A percentile compares a stretch with the other conserved stretches of the same genome.
Evolutionary conservation across 192 early-diverging fungal species (phyloP).

Genomic region (Entrophospora sp.): DNA sequence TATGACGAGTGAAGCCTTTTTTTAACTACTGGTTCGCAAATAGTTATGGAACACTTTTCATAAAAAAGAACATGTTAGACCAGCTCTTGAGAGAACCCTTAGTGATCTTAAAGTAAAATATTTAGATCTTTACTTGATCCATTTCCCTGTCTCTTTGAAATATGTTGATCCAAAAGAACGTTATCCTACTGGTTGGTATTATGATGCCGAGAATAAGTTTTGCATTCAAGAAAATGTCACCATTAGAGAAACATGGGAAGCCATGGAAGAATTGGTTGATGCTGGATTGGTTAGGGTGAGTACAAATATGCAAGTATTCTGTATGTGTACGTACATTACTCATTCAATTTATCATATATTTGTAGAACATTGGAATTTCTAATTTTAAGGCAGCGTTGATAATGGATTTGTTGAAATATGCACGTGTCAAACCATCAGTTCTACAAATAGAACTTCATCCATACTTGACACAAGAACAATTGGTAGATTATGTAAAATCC

Average conservation of each 20-base stretch:
- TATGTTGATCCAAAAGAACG: constrained; percentile 31
- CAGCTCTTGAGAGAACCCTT: constrained; percentile 45
- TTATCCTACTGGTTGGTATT: constrained; percentile 41
- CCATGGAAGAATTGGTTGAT: constrained; percentile 63
- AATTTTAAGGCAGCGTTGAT: constrained; percentile 51
- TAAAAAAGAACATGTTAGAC: constrained; percentile 37
- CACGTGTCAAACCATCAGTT: constrained; percentile 56
- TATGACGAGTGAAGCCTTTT: too few species aligned
- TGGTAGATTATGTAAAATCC: constrained; percentile 50
- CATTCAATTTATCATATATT: too few species aligned
- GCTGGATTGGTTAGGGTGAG: constrained; percentile 34
- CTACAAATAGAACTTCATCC: constrained; percentile 72
- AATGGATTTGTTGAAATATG: constrained; percentile 48
- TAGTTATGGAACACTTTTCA: constrained; percentile 64
- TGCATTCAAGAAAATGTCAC: constrained; percentile 35
- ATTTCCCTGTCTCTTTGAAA: constrained; percentile 57
- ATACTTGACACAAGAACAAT: constrained; percentile 55
- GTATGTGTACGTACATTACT: too few species aligned
- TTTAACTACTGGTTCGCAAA: background rate
- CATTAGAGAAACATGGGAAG: constrained; percentile 57
- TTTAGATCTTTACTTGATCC: constrained; percentile 64
- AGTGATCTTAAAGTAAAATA: constrained; percentile 44
- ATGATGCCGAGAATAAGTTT: constrained; percentile 15
- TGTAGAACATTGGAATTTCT: constrained; percentile 57
- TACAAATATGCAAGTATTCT: too few species aligned